These are phyloP conservation scores for Exobasidium cylindrosporum DNA, from an alignment of 1,284 basidiomycete genomes.

Conservation along the genomic window DNA sequence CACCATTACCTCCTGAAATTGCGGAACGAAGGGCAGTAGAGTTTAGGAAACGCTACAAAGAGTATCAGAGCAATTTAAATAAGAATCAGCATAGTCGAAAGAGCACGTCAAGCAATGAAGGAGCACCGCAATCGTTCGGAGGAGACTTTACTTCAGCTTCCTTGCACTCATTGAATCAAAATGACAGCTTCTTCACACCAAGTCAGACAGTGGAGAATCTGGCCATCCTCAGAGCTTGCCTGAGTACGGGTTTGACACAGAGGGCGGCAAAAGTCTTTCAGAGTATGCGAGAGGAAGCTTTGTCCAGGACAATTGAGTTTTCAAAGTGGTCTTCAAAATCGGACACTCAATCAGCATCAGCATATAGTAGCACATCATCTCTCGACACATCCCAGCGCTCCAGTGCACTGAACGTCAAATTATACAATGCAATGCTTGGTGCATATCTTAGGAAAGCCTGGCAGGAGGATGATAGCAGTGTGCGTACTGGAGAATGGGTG, in stretches of 20 bases:
- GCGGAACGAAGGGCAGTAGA: neutral
- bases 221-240: slow-evolving; percentile 47
- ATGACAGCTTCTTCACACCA: slow-evolving; percentile 43
- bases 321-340: slow-evolving; percentile 6
- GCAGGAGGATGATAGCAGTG: slow-evolving; percentile 28
- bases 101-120: neutral
- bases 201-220: slow-evolving; percentile 35
- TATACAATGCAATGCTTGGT: slow-evolving; percentile 49
- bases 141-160: slow-evolving; percentile 10
- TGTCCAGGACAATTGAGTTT: slow-evolving; percentile 18
- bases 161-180: slow-evolving; percentile 20
- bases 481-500: slow-evolving; percentile 28
- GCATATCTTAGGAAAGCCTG: slow-evolving; percentile 44
- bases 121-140: neutral
- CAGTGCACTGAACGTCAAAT: slow-evolving; percentile 32
- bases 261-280: slow-evolving; percentile 48
- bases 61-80: neutral
- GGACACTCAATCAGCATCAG: slow-evolving; percentile 27
- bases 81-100: neutral
- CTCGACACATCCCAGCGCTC: neutral
- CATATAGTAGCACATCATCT: neutral
- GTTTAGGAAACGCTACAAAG: neutral
- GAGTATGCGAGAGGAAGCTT: slow-evolving; percentile 27
- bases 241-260: slow-evolving; percentile 42
- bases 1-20: slow-evolving; percentile 1